These are phyloP conservation scores for Hymenoscyphus fraxineus DNA, from an alignment of 2,329 filamentous ascomycete genomes.

Conservation along the genomic window DNA sequence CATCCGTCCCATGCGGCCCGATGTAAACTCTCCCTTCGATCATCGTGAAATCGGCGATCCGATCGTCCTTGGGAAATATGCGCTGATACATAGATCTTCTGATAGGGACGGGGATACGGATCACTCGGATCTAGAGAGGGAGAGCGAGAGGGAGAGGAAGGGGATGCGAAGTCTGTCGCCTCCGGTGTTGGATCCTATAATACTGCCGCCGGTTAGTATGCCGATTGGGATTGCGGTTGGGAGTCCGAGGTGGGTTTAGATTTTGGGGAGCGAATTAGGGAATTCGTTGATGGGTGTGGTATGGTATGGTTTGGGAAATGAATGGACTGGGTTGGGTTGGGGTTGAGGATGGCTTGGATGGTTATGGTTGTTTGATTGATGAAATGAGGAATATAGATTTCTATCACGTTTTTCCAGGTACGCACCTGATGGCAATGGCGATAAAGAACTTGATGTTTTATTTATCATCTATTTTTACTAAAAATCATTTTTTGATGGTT, in stretches of 20 bases:
- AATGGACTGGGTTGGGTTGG: too few relatives aligned
- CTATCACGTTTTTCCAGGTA: background rate
- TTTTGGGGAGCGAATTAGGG: background rate
- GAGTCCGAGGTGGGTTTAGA: background rate
- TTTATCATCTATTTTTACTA: too few relatives aligned
- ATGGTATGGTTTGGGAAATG: too few relatives aligned
- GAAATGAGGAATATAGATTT: background rate
- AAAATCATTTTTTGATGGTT: too few relatives aligned
- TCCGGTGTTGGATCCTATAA: background rate
- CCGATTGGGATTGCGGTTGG: background rate
- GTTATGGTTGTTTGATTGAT: background rate
- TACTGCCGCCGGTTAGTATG: background rate
- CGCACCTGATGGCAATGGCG: background rate
- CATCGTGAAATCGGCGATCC: background rate
- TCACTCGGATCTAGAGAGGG: background rate
- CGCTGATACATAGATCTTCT: background rate
- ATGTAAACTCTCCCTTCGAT: conserved; percentile 3
- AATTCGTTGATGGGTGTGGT: too few relatives aligned
- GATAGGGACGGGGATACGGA: background rate
- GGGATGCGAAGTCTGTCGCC: background rate
- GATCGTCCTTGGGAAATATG: background rate
- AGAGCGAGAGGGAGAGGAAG: too few relatives aligned
- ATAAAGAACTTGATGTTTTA: background rate
- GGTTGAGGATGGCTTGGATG: background rate
- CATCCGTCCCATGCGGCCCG: conserved; percentile 1